Conservation (phyloP, 345 rosid species). For the Schrenkiella parvula region DNA sequence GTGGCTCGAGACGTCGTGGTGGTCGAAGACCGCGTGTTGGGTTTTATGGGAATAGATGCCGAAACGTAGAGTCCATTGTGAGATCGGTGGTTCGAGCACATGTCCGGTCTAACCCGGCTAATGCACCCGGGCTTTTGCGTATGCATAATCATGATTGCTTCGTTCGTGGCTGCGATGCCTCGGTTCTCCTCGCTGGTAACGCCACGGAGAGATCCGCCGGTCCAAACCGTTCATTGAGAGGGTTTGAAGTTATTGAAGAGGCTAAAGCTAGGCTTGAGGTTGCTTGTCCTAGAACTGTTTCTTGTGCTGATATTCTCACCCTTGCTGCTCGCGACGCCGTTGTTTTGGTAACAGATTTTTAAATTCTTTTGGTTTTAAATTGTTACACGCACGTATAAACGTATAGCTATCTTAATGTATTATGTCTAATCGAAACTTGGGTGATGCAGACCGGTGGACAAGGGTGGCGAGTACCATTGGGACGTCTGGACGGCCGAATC, state of each 20-base stretch:
- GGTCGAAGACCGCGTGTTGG: conserved; percentile 20
- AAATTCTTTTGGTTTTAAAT: neutral
- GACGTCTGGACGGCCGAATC: conserved; percentile 32
- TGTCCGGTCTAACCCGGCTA: conserved; percentile 22
- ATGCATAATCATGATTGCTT: conserved; percentile 44
- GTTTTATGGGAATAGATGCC: conserved; percentile 22
- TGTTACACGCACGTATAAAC: neutral
- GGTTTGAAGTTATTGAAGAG: conserved; percentile 39
- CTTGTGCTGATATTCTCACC: conserved; percentile 52
- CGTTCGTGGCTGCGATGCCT: conserved; percentile 42
- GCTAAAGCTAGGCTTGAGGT: conserved; percentile 37
- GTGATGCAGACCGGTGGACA: conserved; percentile 32
- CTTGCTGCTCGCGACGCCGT: conserved; percentile 47
- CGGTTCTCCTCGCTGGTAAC: conserved; percentile 31
- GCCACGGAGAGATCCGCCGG: conserved; percentile 31
- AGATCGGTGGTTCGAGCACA: conserved; percentile 29
- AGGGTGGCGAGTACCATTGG: conserved; percentile 31
- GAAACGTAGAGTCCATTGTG: conserved; percentile 28
- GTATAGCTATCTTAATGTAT: neutral
- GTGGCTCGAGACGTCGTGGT: conserved; percentile 10
- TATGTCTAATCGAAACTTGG: neutral
- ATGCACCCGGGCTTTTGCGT: conserved; percentile 39
- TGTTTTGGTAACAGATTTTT: conserved; percentile 28
- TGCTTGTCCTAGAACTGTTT: conserved; percentile 40
- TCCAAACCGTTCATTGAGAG: conserved; percentile 34